Percentiles rank a stretch among this genome's conserved stretches.
Conservation (phyloP, 164 flowering plant genomes). For the Aristolochia californica region DNA sequence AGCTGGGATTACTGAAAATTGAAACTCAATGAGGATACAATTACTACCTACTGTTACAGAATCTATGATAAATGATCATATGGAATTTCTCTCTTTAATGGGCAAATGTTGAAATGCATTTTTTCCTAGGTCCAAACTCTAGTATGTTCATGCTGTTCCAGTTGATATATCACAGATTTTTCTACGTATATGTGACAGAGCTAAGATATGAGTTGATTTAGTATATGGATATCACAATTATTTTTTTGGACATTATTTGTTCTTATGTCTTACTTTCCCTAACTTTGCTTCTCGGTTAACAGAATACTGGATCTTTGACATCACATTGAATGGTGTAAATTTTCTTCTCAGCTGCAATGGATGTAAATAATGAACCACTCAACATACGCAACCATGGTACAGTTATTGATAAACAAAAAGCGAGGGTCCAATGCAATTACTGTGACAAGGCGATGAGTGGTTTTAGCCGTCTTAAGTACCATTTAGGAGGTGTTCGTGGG, state of each 20-base stretch:
- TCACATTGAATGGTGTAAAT: too few species aligned
- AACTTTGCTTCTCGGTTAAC: neutral
- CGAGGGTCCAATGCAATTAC: slow-evolving; percentile 36
- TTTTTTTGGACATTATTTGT: neutral
- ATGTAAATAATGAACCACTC: slow-evolving; percentile 5
- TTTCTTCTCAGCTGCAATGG: slow-evolving; percentile 11
- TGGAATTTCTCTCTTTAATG: too few species aligned
- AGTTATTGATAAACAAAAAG: slow-evolving; percentile 17
- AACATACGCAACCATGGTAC: slow-evolving; percentile 31
- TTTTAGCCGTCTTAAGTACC: slow-evolving; percentile 36
- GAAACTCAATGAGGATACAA: too few species aligned
- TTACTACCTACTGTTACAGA: too few species aligned
- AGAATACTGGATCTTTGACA: neutral
- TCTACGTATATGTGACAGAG: too few species aligned
- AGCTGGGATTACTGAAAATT: too few species aligned
- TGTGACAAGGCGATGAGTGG: slow-evolving; percentile 39
- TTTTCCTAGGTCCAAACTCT: too few species aligned
- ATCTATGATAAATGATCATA: too few species aligned
- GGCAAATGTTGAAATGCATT: too few species aligned
- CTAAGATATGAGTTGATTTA: too few species aligned
- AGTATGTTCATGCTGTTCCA: too few species aligned
- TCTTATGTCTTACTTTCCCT: neutral
- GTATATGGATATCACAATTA: neutral
- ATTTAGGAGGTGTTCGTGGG: slow-evolving; percentile 40
- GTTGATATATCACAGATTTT: too few species aligned